Evolutionary conservation across 371 early-diverging fungal species (phyloP), one percentile per base, ranked within the genome.

Genomic region (Mortierella sp.): DNA sequence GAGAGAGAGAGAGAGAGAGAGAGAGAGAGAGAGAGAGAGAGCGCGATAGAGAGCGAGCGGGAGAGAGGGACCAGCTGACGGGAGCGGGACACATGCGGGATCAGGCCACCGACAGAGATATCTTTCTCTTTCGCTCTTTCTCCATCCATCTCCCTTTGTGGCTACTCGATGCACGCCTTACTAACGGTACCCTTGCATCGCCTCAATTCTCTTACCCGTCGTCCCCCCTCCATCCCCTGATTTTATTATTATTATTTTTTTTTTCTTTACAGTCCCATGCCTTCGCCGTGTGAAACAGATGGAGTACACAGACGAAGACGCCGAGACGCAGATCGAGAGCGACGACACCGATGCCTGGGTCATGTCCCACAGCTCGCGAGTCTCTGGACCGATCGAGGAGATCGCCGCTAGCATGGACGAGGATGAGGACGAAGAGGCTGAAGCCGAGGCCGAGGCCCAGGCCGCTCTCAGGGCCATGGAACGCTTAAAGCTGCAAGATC

Each of bases 261-360:
- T 23, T 48, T 28, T 30, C 44, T 66, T n/a, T 46, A 47, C 19
- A 91, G 92, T 98, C 5, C 97, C 98, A 7, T 99, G 97, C 82
- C 82, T 96, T 70, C 87, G 91, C 29, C 90, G 99, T 15, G 96
- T 95, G n/a, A 90, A 88, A 65, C 92, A 93, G 68, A 91, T 95
- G 90, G 94, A 93, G 70, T 89, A 92, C 79, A 89, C 86, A 3
- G 88, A 89, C 30, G 91, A 90, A 44, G 90, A 87, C 28, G 86
- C 83, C 51, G 89, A 86, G 58, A 84, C 82, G 16, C 84, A 85
- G 60, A 80, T 85, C 46, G 88, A 85, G 25, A 88, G 83, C 30
- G 91, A 88, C 52, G 86, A 83, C 9, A 91, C 87, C 15, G 94
- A 93, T 46, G 86, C 87, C 4, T 96, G 97, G 96, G 91, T 96